Base-by-base conservation (phyloP, 2,329 filamentous ascomycete genomes). In the Paradendryphiella salina region DNA sequence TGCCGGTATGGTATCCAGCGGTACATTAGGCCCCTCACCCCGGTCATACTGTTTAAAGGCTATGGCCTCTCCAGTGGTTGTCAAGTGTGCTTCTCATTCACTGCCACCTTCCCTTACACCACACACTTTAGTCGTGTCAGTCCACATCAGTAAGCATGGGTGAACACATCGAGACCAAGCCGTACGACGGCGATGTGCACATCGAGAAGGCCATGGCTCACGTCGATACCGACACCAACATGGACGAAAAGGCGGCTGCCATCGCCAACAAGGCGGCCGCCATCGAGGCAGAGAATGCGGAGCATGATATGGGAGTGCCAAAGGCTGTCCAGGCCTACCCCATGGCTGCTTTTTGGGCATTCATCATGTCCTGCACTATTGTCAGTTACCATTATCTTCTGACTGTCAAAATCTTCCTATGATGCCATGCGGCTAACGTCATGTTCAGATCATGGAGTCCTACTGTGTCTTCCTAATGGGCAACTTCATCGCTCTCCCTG, bases 391-490 rank as follows among this genome's bases (percentile, higher is more conserved):
- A 46, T 21, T 31, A 37, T 29, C 50, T 10, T 28, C 21, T 43
- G 66, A 40, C 59, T 54, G 7, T 14, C 6, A 18, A 10, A n/a
- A 20, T 40, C 65, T 37, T 53, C 57, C 5, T 54, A 10, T 4
- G 20, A 26, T 39, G 34, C 35, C 45, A 29, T 13, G 7, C 31
- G 23, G 44, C 58, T 65, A 60, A 66, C 34, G 26, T 15, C 8
- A 37, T 52, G 0, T 35, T 38, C 64, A 85, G 82, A 82, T 84
- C 60, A 85, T 86, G 83, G 83, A 85, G 66, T 80, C 82, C 4
- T 86, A 84, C 75, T 78, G 78, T 66, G 80, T 85, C 54, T 85
- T 86, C 75, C 72, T 86, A 17, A 83, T 81, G 63, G 79, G 79
- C 40, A 79, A 81, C 51, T 86, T 86, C 68, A 70, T 85, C 34